Evolutionary conservation across 108 stramenopile genomes (phyloP).

Genomic region (Cyclotella choctawhatcheeana): DNA sequence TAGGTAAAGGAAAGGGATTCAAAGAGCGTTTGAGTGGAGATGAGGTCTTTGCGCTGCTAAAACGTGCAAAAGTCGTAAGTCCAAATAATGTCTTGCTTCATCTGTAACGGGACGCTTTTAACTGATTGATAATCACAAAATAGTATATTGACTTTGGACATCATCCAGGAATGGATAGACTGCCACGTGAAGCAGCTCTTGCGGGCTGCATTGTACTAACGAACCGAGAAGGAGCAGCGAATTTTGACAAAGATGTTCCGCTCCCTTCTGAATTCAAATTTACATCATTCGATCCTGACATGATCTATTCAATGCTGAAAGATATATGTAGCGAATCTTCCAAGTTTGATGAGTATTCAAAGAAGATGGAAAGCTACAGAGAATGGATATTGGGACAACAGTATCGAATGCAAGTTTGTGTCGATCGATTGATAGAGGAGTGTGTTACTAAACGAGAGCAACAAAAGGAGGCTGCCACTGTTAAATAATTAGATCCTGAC

Average conservation of each 20-base stretch:
- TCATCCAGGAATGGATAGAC: constrained; percentile 67
- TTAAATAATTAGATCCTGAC: too few species aligned
- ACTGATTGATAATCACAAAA: too few species aligned
- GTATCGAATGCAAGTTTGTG: constrained; percentile 43
- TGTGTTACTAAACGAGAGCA: constrained; percentile 14
- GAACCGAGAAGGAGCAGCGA: constrained; percentile 58
- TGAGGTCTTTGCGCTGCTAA: constrained; percentile 48
- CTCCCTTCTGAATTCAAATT: constrained; percentile 52
- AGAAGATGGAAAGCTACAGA: constrained; percentile 45
- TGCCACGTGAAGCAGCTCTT: constrained; percentile 61
- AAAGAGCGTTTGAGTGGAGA: constrained; percentile 49
- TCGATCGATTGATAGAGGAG: constrained; percentile 44
- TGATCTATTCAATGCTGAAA: constrained; percentile 35
- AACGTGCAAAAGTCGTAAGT: constrained; percentile 53
- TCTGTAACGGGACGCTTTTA: too few species aligned
- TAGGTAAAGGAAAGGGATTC: constrained; percentile 44
- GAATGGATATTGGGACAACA: constrained; percentile 55
- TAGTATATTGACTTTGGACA: constrained; percentile 66
- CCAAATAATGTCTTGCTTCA: too few species aligned
- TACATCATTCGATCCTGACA: constrained; percentile 42
- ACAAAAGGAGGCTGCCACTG: neutral
- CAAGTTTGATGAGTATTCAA: constrained; percentile 36
- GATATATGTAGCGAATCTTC: constrained; percentile 21
- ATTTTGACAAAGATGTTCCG: constrained; percentile 56
- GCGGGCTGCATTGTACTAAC: constrained; percentile 59